Evolutionary conservation across 2,329 filamentous ascomycete genomes (phyloP).

Genomic region (Thelonectria blattea): DNA sequence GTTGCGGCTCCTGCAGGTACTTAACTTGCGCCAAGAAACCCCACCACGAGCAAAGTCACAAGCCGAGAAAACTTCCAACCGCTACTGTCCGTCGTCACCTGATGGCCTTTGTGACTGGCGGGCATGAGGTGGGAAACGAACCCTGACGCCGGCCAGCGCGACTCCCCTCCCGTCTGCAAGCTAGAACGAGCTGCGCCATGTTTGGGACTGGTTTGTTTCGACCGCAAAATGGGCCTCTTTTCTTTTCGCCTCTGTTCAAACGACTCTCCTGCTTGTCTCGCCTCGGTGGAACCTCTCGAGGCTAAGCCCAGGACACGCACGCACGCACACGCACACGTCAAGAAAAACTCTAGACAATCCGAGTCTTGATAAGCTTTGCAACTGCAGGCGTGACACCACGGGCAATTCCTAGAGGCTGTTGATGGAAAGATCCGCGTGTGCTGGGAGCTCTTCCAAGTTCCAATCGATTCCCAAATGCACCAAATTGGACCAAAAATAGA

Average conservation of each 20-base stretch:
- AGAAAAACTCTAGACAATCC: not conserved
- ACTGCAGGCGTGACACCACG: slow-evolving; percentile 14
- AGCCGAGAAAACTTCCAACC: slow-evolving; percentile 18
- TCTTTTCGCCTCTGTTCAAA: not conserved
- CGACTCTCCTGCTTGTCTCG: not conserved
- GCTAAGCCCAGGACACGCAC: slow-evolving; percentile 15
- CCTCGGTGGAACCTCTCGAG: not conserved
- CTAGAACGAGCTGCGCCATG: not conserved
- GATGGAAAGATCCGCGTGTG: not conserved
- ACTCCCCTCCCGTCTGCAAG: not conserved
- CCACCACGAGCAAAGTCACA: slow-evolving; percentile 20
- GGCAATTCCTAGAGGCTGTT: not conserved
- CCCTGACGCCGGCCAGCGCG: not conserved
- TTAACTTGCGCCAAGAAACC: slow-evolving; percentile 4
- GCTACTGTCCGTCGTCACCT: slow-evolving; percentile 27
- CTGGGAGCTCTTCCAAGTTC: not conserved
- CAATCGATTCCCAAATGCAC: no score
- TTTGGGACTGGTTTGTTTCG: slow-evolving; percentile 2
- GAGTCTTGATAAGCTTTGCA: slow-evolving; percentile 10
- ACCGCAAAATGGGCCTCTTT: not conserved
- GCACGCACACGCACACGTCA: slow-evolving; percentile 16
- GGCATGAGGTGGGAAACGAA: slow-evolving; percentile 4
- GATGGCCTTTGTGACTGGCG: slow-evolving; percentile 20
- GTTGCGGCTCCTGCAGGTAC: slow-evolving; percentile 10
- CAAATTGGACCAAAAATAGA: not conserved